Percentiles rank a stretch among this genome's conserved stretches.
Conservation (phyloP, 140 eudicot genomes). For the Bidens hawaiensis region DNA sequence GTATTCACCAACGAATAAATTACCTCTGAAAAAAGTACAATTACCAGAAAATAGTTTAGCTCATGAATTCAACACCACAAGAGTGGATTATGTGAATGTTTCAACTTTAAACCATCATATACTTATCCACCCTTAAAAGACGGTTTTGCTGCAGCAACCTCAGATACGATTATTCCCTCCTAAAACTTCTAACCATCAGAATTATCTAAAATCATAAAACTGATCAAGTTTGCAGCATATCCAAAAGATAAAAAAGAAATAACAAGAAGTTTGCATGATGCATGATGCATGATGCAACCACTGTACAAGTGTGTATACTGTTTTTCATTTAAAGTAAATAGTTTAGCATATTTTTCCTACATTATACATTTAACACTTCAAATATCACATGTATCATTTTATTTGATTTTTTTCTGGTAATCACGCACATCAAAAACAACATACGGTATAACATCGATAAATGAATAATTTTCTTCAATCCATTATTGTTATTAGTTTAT, state of each 20-base stretch:
- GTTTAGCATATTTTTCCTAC: too few relatives aligned
- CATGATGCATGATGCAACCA: not conserved
- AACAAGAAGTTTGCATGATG: not conserved
- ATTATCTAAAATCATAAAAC: not conserved
- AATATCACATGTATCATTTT: too few relatives aligned
- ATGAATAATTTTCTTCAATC: not conserved
- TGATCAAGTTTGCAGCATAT: not conserved
- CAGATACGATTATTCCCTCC: not conserved
- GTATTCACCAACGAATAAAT: conserved; percentile 48
- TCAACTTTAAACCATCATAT: not conserved
- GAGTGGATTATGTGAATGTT: not conserved
- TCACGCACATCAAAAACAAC: not conserved
- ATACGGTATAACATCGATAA: not conserved
- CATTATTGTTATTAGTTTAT: not conserved
- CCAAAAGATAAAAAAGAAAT: not conserved
- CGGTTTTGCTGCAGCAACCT: not conserved
- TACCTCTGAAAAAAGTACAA: conserved; percentile 43
- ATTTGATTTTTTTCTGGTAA: not conserved
- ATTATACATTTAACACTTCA: too few relatives aligned
- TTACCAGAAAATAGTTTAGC: not conserved
- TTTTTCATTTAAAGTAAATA: too few relatives aligned
- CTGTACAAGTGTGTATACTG: not conserved
- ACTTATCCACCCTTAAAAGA: not conserved
- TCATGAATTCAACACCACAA: not conserved
- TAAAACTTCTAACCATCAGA: not conserved